Base-by-base conservation (phyloP, 345 rosid species). In the Eutrema yunnanense region DNA sequence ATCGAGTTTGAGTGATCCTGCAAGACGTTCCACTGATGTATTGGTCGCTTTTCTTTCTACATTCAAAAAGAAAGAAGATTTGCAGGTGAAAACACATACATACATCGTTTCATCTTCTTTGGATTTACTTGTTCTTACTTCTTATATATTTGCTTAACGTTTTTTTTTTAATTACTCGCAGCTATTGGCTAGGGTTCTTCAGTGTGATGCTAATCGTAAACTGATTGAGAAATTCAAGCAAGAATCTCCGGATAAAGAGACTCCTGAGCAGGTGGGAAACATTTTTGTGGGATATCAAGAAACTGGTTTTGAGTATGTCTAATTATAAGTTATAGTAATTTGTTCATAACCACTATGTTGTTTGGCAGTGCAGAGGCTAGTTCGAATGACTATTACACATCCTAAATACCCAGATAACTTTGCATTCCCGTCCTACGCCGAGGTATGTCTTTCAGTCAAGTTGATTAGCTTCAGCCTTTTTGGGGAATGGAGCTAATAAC, bases 351-450 rank as follows among this genome's bases (percentile, higher is more conserved):
- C 72, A 55, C 14, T 11, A 53, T 64, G 26, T 59, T 80, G 68
- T 82, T 63, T 85, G 91, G 83, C 81, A 75, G 69, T 83, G 87
- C 90, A 88, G 97, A 88, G 82, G 84, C 75, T 94, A 68, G 92
- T 89, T 42, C 82, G 88, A 54, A 73, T 78, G 79, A 94, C 99
- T 43, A 52, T 89, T 53, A 82, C 84, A 9, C 90, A 91, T 73
- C 86, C 81, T 0, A 60, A 27, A 12, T 89, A 82, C 72, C 75
- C 83, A 5, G 22, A 61, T 6, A 74, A 75, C 59, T 94, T 84
- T 80, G 30, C 86, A 4, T 87, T 94, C 77, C 96, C 93, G 0
- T 84, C 90, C 3, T 57, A 54, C 19, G 80, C 87, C 9, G 82
- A 87, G 92, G 98, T 91, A 71, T 61, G 84, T 73, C 4, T 13